Evolutionary conservation across 2,329 filamentous ascomycete species (phyloP), one percentile per base, ranked within the genome.

Genomic region (Fusarium clavum): DNA sequence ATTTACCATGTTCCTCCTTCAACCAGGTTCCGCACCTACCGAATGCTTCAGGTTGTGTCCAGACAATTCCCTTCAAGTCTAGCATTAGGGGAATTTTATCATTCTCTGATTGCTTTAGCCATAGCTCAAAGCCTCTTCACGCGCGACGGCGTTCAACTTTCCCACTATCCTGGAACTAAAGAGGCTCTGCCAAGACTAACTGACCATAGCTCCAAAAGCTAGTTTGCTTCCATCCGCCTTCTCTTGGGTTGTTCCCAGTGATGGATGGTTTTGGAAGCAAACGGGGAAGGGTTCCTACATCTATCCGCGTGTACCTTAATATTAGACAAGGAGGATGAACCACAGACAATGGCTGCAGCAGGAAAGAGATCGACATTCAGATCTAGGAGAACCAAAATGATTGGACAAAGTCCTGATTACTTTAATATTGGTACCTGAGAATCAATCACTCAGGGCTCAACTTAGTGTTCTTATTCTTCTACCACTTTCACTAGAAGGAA

Each of bases 311-410:
- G 34, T 38, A 38, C 18, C 48, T 38, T 49, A 51, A 43, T 38
- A n/a, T 40, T 24, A 41, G 52, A 57, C 41, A 51, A 58, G 53
- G 67, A 57, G 49, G 18, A 43, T 43, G 49, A n/a, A 43, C 27
- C 22, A 29, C 32, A 32, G 48, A 48, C 41, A 38, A 38, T 38
- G 47, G 32, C 52, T 45, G 20, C n/a, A 56, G 29, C 43, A 57
- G 66, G 54, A 57, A 53, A 58, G 49, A 61, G 68, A 70, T 70
- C 68, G 64, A 64, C 68, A 41, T 34, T 18, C 38, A 49, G 67
- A 71, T 70, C 64, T 71, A 24, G 40, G 38, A 64, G 54, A 69
- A 69, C 58, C 38, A 57, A 56, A 34, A 38, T 27, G 49, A 60
- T 70, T 53, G 61, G 61, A 43, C 10, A n/a, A 53, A 46, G 27